Evolutionary conservation across 805 yeast genomes (phyloP).

Genomic region (Geotrichum ghanense): DNA sequence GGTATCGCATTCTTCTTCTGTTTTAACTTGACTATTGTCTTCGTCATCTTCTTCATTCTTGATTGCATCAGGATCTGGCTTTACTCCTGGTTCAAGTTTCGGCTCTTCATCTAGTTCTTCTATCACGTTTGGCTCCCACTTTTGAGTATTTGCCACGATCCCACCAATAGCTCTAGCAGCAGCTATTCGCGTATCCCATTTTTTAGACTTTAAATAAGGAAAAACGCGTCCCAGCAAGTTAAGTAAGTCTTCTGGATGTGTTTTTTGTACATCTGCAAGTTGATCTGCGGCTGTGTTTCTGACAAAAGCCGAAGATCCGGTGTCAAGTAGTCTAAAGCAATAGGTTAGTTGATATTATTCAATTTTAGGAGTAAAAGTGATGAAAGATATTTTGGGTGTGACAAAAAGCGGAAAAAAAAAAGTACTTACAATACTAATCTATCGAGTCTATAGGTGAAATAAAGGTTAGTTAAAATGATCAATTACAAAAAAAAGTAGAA

Average conservation of each 20-base stretch:
- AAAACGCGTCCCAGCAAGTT: slow-evolving; percentile 78
- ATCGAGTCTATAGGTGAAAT: slow-evolving; percentile 31
- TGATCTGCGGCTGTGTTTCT: slow-evolving; percentile 97
- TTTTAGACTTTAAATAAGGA: slow-evolving; percentile 69
- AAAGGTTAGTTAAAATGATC: no score
- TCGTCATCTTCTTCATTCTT: slow-evolving; percentile 19
- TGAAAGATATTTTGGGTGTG: background rate
- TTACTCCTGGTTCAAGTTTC: slow-evolving; percentile 5
- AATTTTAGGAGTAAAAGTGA: slow-evolving; percentile 1
- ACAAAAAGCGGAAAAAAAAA: background rate
- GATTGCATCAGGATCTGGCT: slow-evolving; percentile 19
- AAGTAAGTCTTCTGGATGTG: slow-evolving; percentile 87
- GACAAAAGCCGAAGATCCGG: slow-evolving; percentile 89
- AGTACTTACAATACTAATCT: slow-evolving; percentile 36
- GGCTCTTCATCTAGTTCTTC: slow-evolving; percentile 8
- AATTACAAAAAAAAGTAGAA: no score
- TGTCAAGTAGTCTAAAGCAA: slow-evolving; percentile 43
- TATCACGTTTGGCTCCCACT: slow-evolving; percentile 74
- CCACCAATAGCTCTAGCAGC: slow-evolving; percentile 95
- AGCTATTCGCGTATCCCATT: slow-evolving; percentile 94
- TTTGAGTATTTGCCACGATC: slow-evolving; percentile 62
- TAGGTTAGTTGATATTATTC: background rate
- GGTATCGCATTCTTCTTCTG: slow-evolving; percentile 7
- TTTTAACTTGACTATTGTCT: slow-evolving; percentile 10
- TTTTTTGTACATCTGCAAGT: slow-evolving; percentile 82